Evolutionary conservation across 345 rosid species (phyloP).

Genomic region (Lepidium didymum): DNA sequence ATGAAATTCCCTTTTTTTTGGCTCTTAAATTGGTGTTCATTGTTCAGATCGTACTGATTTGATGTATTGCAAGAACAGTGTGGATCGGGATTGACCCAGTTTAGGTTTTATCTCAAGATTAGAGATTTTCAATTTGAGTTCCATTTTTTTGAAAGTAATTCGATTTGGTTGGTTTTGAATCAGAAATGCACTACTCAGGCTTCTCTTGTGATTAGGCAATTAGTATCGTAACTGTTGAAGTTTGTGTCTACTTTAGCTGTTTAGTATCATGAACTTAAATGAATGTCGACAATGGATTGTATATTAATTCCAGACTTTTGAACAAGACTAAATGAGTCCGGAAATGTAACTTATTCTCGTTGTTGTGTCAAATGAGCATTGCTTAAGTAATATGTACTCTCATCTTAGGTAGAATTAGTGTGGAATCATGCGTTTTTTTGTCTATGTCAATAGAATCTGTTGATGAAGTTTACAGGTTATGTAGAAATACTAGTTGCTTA

Average conservation of each 20-base stretch:
- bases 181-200: not conserved
- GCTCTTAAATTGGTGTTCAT: not conserved
- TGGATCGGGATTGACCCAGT: constrained; percentile 6
- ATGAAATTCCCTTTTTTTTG: not conserved
- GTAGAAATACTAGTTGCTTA: not conserved
- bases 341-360: not conserved
- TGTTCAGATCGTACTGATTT: constrained; percentile 13
- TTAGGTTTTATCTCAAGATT: constrained; percentile 14
- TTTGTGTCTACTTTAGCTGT: not conserved
- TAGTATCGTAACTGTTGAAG: not conserved
- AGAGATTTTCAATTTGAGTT: not conserved
- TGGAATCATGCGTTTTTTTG: not conserved
- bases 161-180: constrained; percentile 1
- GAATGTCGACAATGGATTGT: not conserved
- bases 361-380: not conserved
- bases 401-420: not conserved
- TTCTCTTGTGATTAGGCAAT: not conserved
- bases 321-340: not conserved
- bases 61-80: constrained; percentile 3
- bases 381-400: not conserved
- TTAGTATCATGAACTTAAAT: not conserved
- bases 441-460: not conserved
- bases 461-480: not conserved
- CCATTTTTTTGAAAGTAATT: constrained; percentile 1
- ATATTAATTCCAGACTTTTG: too few species aligned